phyloP scores from a whole-genome alignment of 2,329 filamentous ascomycete genomes.

The Colletotrichum echinochloae region DNA sequence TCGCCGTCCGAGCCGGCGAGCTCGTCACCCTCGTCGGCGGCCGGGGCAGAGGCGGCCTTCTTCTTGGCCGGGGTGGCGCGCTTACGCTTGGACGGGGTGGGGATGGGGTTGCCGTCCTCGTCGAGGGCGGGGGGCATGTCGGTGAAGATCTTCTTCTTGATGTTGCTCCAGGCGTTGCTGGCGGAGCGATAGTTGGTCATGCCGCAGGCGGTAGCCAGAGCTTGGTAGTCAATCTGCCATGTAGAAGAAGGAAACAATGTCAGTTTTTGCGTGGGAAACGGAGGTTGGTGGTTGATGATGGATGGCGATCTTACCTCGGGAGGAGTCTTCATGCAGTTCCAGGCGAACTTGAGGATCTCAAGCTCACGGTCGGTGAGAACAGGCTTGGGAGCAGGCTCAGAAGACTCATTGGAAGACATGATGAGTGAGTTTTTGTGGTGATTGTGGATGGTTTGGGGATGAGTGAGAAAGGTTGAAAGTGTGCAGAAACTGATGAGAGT shows the following conservation, averaged over 20 bases:
- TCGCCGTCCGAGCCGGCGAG: conserved; percentile 10
- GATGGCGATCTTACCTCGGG: conserved; percentile 43
- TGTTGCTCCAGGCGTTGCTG: conserved; percentile 43
- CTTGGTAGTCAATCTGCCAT: conserved; percentile 44
- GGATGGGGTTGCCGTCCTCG: conserved; percentile 26
- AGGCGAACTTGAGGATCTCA: conserved; percentile 44
- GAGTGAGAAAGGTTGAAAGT: background rate
- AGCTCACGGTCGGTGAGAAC: conserved; percentile 44
- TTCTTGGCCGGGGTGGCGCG: conserved; percentile 25
- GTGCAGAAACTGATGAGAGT: background rate
- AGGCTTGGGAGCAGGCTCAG: conserved; percentile 18
- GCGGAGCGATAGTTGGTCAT: conserved; percentile 45
- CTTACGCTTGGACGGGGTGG: conserved; percentile 36
- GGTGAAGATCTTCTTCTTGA: conserved; percentile 46
- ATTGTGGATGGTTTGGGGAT: conserved; percentile 2
- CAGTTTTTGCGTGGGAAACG: too few relatives aligned
- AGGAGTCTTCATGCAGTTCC: conserved; percentile 45
- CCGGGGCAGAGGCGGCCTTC: background rate
- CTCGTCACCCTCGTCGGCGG: conserved; percentile 7
- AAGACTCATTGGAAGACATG: conserved; percentile 6
- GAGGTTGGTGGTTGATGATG: background rate
- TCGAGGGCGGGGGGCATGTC: conserved; percentile 9
- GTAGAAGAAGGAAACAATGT: background rate
- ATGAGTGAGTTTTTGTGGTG: background rate
- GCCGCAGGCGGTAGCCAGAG: conserved; percentile 42